Evolutionary conservation across 495 filamentous ascomycete genomes (phyloP), one percentile per base, ranked within the genome.

Genomic region (Aspergillus cavernicola): DNA sequence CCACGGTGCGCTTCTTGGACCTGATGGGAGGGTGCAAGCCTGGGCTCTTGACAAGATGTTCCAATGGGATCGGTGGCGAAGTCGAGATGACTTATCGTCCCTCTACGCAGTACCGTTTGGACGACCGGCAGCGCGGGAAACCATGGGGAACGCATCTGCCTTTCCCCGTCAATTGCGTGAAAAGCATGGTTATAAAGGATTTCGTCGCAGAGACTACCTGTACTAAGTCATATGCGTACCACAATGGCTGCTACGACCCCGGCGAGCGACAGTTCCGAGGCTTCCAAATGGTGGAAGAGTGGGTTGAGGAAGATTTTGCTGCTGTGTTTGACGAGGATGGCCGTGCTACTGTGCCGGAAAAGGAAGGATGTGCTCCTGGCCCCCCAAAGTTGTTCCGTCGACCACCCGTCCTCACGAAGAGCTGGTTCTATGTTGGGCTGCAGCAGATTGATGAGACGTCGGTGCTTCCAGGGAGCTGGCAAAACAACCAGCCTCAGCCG

Each of bases 171-270:
- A 13, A 26, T 1, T 43, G 38, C 20, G 39, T 53, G 15, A 2
- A 19, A 1, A 18, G 16, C 4, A 35, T 36, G 26, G 24, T 4
- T 1, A 35, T 24, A 7, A 24, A n/a, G 2, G 50, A 53, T 36
- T 16, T 2, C 8, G 23, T 53, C 23, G 33, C 23, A 6, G 6
- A 16, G 1, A 53, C 16, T 13, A 9, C 4, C 3, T 26, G 8
- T 6, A 24, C 22, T 6, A 36, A 16, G 18, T 28, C 24, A 2
- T 53, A 53, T 12, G 39, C 39, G 11, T 53, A 53, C 16, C 50
- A 44, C 20, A 10, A 53, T 44, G 50, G 50, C 10, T 44, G 36
- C 40, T 53, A 35, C 11, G 50, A 53, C 18, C 23, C 23, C 16
- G 1, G 4, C 16, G 50, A 53, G 1, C n/a, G 50, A 2, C 24